phyloP scores from a whole-genome alignment of 805 yeast genomes.

The Saccharomycopsis sp. region DNA sequence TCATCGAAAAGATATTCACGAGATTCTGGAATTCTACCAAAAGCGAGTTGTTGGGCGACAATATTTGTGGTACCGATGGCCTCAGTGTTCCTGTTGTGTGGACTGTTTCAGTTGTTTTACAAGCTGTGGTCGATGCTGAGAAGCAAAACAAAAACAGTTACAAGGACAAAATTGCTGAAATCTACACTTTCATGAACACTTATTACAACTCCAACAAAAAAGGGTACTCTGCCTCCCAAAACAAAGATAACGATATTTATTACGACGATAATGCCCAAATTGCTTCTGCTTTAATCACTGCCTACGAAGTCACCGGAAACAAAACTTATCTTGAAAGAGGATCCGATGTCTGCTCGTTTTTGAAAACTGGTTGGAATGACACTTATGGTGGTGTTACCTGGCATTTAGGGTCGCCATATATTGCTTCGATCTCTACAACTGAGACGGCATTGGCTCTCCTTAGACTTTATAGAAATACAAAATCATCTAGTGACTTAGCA shows the following conservation, averaged over 20 bases:
- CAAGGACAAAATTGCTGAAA: conserved; percentile 48
- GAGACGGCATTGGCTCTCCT: conserved; percentile 60
- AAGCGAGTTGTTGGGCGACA: conserved; percentile 10
- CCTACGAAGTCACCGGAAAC: conserved; percentile 62
- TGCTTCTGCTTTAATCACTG: conserved; percentile 55
- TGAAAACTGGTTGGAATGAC: conserved; percentile 60
- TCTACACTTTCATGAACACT: conserved; percentile 45
- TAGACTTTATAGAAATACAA: conserved; percentile 45
- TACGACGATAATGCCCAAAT: conserved; percentile 75
- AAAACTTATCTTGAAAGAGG: conserved; percentile 47
- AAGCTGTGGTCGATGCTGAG: conserved; percentile 63
- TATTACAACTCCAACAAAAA: conserved; percentile 39
- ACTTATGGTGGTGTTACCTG: conserved; percentile 59
- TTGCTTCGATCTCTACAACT: conserved; percentile 62
- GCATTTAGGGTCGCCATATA: conserved; percentile 55
- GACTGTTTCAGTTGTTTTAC: conserved; percentile 61
- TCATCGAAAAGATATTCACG: neutral
- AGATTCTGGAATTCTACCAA: conserved; percentile 22
- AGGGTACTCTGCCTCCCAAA: conserved; percentile 63
- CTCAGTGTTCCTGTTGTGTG: conserved; percentile 35
- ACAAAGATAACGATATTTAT: conserved; percentile 59
- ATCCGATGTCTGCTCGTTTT: conserved; percentile 49
- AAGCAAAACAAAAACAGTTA: conserved; percentile 25
- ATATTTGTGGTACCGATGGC: neutral
- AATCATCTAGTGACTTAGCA: conserved; percentile 41